Percentiles rank a stretch among this genome's conserved stretches.
phyloP scores from a whole-genome alignment of 352 stramenopile genomes.

The Globisporangium orthogonon region DNA sequence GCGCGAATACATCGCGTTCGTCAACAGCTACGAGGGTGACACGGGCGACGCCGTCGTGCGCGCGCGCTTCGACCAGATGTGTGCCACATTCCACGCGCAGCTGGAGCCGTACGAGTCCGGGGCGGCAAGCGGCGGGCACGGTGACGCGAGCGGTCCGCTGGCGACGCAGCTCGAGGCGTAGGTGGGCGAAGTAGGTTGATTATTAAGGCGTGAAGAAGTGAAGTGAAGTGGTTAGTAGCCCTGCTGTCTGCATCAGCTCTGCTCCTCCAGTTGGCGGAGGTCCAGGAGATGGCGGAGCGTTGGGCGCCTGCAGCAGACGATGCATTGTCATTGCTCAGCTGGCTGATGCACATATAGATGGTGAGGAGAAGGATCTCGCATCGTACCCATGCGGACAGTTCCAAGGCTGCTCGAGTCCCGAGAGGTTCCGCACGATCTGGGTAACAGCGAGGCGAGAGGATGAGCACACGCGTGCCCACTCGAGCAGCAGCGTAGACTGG shows the following conservation, averaged over 20 bases:
- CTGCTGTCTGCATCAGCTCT: slow-evolving; percentile 5
- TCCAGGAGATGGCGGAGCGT: slow-evolving; percentile 76
- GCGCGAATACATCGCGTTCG: slow-evolving; percentile 47
- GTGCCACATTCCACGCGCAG: slow-evolving; percentile 41
- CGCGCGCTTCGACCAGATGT: slow-evolving; percentile 33
- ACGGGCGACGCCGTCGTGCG: slow-evolving; percentile 17
- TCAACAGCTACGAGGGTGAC: slow-evolving; percentile 37
- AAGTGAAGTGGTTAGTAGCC: not conserved
- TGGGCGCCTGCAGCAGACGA: slow-evolving; percentile 32
- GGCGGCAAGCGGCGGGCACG: not conserved
- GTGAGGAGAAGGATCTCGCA: no score
- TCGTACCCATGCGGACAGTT: slow-evolving; percentile 91
- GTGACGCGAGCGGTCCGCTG: not conserved
- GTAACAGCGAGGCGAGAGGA: not conserved
- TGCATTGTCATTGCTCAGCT: no score
- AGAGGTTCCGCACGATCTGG: slow-evolving; percentile 86
- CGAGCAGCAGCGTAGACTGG: not conserved
- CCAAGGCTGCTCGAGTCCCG: slow-evolving; percentile 91
- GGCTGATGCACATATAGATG: no score
- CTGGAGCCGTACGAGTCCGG: slow-evolving; percentile 13
- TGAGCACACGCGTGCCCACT: not conserved
- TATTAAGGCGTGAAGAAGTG: not conserved
- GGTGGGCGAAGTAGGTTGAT: no score
- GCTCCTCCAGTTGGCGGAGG: slow-evolving; percentile 32
- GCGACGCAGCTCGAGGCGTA: not conserved